Percentiles rank a stretch among this genome's conserved stretches.
Conservation (phyloP, 768 basidiomycete genomes). For the Xerocomellus intermedius region DNA sequence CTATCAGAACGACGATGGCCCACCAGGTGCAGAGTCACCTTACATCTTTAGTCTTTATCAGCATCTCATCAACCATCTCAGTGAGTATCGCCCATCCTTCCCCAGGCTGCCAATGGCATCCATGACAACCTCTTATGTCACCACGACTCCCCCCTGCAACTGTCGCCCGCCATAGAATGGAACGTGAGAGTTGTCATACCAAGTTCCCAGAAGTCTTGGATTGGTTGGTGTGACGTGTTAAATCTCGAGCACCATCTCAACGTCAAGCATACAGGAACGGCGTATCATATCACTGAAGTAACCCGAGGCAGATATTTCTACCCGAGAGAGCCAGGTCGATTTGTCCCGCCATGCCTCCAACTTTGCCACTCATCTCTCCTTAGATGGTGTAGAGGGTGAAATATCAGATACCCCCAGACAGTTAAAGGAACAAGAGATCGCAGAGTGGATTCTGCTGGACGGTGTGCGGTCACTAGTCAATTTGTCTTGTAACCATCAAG, state of each 20-base stretch:
- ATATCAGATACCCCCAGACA: conserved; percentile 58
- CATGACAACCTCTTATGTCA: conserved; percentile 12
- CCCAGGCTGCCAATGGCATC: neutral
- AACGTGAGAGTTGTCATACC: conserved; percentile 79
- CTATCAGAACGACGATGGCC: conserved; percentile 79
- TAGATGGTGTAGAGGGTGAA: conserved; percentile 66
- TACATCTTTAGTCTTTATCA: conserved; percentile 71
- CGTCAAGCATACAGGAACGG: conserved; percentile 53
- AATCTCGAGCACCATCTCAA: neutral
- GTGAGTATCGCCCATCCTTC: conserved; percentile 37
- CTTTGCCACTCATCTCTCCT: neutral
- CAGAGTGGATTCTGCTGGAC: conserved; percentile 90
- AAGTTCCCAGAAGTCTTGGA: conserved; percentile 85
- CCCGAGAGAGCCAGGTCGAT: conserved; percentile 54
- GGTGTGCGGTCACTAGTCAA: conserved; percentile 49
- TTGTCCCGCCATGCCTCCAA: neutral
- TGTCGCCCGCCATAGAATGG: conserved; percentile 49
- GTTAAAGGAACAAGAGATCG: conserved; percentile 70
- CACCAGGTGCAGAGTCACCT: conserved; percentile 70
- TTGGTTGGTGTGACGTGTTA: conserved; percentile 48
- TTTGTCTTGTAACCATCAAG: conserved; percentile 1
- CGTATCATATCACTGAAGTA: conserved; percentile 75
- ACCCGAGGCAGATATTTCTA: conserved; percentile 75
- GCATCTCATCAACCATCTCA: conserved; percentile 55
- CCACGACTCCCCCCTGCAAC: neutral